phyloP scores from a whole-genome alignment of 495 filamentous ascomycete genomes.

The Penicillium soppii region DNA sequence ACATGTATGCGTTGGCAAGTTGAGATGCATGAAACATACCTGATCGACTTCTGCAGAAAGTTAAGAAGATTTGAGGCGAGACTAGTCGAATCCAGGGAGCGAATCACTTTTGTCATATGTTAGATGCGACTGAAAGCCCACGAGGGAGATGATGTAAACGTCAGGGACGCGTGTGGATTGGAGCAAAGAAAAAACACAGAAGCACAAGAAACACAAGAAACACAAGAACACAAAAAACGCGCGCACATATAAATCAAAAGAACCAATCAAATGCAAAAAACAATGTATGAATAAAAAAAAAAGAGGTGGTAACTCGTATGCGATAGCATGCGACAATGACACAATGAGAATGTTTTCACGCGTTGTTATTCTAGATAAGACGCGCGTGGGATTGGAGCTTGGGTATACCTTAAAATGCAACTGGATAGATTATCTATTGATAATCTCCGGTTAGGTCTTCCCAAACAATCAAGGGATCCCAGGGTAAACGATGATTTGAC shows the following conservation, averaged over 20 bases:
- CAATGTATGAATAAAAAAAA: no score
- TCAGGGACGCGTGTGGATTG: constrained; percentile 31
- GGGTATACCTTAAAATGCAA: constrained; percentile 15
- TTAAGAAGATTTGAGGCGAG: constrained; percentile 21
- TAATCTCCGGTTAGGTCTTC: constrained; percentile 20
- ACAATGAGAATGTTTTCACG: constrained; percentile 6
- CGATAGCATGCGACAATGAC: constrained; percentile 12
- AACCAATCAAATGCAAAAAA: no score
- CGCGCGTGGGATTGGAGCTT: constrained; percentile 29
- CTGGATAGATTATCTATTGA: constrained; percentile 5
- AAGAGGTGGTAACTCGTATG: constrained; percentile 10
- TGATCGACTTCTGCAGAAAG: constrained; percentile 37
- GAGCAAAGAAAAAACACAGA: constrained; percentile 9
- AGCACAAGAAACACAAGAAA: constrained; percentile 4
- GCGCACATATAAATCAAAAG: constrained; percentile 5
- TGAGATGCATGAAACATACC: constrained; percentile 46
- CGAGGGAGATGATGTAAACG: constrained; percentile 22
- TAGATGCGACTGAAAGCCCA: constrained; percentile 13
- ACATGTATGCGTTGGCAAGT: constrained; percentile 53
- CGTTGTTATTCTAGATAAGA: constrained; percentile 26
- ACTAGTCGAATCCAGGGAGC: constrained; percentile 6
- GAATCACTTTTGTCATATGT: constrained; percentile 19
- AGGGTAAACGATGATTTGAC: constrained; percentile 32
- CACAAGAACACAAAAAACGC: constrained; percentile 24
- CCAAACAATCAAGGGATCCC: constrained; percentile 21